Evolutionary conservation across 2,329 filamentous ascomycete species (phyloP).

Genomic region (Rugonectria rugulosa): DNA sequence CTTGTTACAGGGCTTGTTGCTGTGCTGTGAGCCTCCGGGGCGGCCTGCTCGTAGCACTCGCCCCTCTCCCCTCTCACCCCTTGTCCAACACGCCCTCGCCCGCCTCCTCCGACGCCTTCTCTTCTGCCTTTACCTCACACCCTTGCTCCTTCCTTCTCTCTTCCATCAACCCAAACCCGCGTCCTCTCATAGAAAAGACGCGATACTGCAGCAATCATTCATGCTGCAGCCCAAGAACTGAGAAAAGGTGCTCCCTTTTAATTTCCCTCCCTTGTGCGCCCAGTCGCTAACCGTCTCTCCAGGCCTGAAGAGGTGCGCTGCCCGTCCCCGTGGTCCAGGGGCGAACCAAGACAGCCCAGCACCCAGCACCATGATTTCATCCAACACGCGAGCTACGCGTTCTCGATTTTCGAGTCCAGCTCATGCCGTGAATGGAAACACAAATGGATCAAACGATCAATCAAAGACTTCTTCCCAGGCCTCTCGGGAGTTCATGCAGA

Average conservation of each 20-base stretch:
- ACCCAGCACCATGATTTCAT: conserved; percentile 48
- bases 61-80: conserved; percentile 37
- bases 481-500: conserved; percentile 60
- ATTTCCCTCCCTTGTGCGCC: background rate
- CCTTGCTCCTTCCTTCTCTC: conserved; percentile 34
- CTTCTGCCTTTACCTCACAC: conserved; percentile 23
- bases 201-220: conserved; percentile 42
- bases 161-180: conserved; percentile 39
- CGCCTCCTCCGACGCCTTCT: conserved; percentile 34
- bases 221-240: conserved; percentile 42
- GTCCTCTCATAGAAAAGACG: conserved; percentile 41
- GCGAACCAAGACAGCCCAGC: conserved; percentile 22
- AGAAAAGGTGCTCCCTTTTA: conserved; percentile 36
- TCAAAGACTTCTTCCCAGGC: conserved; percentile 45
- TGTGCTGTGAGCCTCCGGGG: conserved; percentile 8
- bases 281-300: conserved; percentile 26
- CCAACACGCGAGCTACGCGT: conserved; percentile 58
- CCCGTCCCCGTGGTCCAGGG: conserved; percentile 35
- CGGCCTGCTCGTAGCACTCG: conserved; percentile 20
- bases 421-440: conserved; percentile 41
- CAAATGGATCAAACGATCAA: conserved; percentile 47
- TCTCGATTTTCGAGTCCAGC: conserved; percentile 66
- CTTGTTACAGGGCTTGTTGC: conserved; percentile 4
- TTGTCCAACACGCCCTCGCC: conserved; percentile 33
- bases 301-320: conserved; percentile 44